These are phyloP conservation scores for Alternaria arborescens DNA, from an alignment of 2,329 filamentous ascomycete genomes.

Conservation along the genomic window DNA sequence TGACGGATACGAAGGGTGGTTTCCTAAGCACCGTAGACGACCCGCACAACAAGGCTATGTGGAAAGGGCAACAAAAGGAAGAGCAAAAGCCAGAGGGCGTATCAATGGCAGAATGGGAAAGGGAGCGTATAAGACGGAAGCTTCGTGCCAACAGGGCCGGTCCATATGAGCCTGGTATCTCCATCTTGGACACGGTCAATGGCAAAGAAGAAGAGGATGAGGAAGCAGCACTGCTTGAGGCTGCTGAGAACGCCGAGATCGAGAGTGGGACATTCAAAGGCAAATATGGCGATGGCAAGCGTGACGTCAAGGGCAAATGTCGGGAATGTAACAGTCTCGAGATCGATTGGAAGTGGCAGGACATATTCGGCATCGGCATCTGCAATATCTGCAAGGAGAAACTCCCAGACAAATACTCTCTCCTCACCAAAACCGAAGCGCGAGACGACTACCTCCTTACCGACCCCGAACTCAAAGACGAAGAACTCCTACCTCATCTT, in stretches of 20 bases:
- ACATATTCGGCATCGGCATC: constrained; percentile 77
- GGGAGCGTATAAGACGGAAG: constrained; percentile 76
- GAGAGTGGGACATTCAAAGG: constrained; percentile 43
- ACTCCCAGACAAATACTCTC: constrained; percentile 87
- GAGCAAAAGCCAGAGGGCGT: constrained; percentile 83
- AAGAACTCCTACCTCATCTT: constrained; percentile 84
- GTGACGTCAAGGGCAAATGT: constrained; percentile 72
- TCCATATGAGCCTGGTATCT: constrained; percentile 89
- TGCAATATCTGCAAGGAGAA: constrained; percentile 90
- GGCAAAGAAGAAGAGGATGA: constrained; percentile 43
- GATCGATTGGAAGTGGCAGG: constrained; percentile 95
- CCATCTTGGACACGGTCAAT: constrained; percentile 66
- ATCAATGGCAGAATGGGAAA: constrained; percentile 91
- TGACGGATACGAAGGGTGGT: constrained; percentile 97
- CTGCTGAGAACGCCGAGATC: constrained; percentile 54
- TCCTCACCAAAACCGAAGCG: constrained; percentile 96
- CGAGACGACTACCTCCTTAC: constrained; percentile 95
- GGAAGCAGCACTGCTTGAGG: constrained; percentile 36
- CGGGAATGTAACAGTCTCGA: constrained; percentile 83
- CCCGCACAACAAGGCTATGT: constrained; percentile 81
- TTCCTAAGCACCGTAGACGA: constrained; percentile 93
- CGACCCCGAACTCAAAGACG: constrained; percentile 91
- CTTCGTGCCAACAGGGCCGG: constrained; percentile 78
- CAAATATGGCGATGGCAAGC: constrained; percentile 46
- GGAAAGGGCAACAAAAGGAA: constrained; percentile 50